Percentiles rank a stretch among this genome's conserved stretches.
These are phyloP conservation scores for Erodium maritimum DNA, from an alignment of 345 rosid genomes.

Conservation along the genomic window DNA sequence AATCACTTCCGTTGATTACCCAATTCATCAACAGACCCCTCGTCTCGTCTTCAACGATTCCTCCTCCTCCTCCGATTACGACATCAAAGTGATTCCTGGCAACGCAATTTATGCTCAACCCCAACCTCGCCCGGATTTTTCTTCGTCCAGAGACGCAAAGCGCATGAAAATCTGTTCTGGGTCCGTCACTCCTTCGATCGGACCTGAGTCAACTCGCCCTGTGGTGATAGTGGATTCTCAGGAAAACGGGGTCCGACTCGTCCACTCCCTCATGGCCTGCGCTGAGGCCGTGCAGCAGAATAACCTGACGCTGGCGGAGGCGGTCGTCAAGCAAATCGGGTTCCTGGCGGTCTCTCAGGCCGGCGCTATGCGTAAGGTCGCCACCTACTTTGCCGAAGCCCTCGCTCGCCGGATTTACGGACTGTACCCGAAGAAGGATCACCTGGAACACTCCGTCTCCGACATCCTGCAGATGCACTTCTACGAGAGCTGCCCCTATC, in stretches of 20 bases:
- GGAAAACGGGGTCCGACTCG: slow-evolving; percentile 65
- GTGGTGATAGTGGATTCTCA: slow-evolving; percentile 64
- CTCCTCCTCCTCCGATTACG: slow-evolving; percentile 40
- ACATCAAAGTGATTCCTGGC: slow-evolving; percentile 65
- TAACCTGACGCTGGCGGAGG: slow-evolving; percentile 43
- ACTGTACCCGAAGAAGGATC: slow-evolving; percentile 23
- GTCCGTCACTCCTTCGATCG: slow-evolving; percentile 1
- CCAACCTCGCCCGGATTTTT: no score
- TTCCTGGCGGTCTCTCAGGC: slow-evolving; percentile 44
- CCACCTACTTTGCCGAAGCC: slow-evolving; percentile 73
- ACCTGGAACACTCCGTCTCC: slow-evolving; percentile 35
- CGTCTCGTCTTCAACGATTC: slow-evolving; percentile 12
- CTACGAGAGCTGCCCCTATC: slow-evolving; percentile 78
- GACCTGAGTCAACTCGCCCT: slow-evolving; percentile 32
- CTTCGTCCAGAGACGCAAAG: no score
- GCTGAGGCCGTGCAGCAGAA: slow-evolving; percentile 64
- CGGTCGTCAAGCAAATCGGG: slow-evolving; percentile 57
- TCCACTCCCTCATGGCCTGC: slow-evolving; percentile 68
- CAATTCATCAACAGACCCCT: neutral
- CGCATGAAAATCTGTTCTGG: no score
- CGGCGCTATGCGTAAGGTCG: slow-evolving; percentile 75
- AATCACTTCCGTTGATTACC: slow-evolving; percentile 23
- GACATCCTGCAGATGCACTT: slow-evolving; percentile 74
- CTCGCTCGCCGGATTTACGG: slow-evolving; percentile 59
- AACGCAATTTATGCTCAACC: slow-evolving; percentile 37